phyloP scores from a whole-genome alignment of 2,329 filamentous ascomycete genomes.

The Elsinoe ampelina region DNA sequence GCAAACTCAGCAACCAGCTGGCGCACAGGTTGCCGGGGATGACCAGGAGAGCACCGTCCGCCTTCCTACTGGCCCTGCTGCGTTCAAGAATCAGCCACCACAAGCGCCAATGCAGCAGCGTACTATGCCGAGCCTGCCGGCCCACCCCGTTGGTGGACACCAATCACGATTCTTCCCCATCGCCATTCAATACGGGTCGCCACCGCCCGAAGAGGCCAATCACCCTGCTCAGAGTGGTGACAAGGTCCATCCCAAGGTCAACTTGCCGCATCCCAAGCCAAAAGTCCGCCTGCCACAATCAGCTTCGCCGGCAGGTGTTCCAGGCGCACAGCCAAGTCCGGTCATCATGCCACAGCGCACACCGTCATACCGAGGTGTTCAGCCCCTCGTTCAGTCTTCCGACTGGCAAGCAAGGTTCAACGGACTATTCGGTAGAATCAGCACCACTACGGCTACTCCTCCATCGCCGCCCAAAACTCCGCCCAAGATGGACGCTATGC shows the following conservation, averaged over 20 bases:
- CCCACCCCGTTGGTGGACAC: slow-evolving; percentile 14
- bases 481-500: slow-evolving; percentile 28
- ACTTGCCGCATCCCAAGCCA: slow-evolving; percentile 59
- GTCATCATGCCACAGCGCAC: slow-evolving; percentile 33
- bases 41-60: slow-evolving; percentile 26
- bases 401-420: slow-evolving; percentile 82
- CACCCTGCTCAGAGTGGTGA: slow-evolving; percentile 62
- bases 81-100: background rate
- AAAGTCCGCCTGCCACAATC: slow-evolving; percentile 63
- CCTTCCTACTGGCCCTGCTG: slow-evolving; percentile 20
- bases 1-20: slow-evolving; percentile 26
- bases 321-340: slow-evolving; percentile 30
- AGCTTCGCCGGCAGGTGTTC: slow-evolving; percentile 41
- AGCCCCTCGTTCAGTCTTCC: slow-evolving; percentile 37
- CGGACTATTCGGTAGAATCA: slow-evolving; percentile 58
- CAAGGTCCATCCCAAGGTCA: slow-evolving; percentile 55
- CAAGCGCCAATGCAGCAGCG: slow-evolving; percentile 18
- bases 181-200: slow-evolving; percentile 41
- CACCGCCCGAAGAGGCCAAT: slow-evolving; percentile 61
- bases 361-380: slow-evolving; percentile 31
- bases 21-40: slow-evolving; percentile 19
- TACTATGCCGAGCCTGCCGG: slow-evolving; percentile 14
- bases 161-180: slow-evolving; percentile 32
- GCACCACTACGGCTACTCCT: slow-evolving; percentile 33
- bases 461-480: slow-evolving; percentile 31